A percentile compares a stretch with the other conserved stretches of the same genome.
phyloP scores from a whole-genome alignment of 2,329 filamentous ascomycete species.

The Penicillium thymicola region DNA sequence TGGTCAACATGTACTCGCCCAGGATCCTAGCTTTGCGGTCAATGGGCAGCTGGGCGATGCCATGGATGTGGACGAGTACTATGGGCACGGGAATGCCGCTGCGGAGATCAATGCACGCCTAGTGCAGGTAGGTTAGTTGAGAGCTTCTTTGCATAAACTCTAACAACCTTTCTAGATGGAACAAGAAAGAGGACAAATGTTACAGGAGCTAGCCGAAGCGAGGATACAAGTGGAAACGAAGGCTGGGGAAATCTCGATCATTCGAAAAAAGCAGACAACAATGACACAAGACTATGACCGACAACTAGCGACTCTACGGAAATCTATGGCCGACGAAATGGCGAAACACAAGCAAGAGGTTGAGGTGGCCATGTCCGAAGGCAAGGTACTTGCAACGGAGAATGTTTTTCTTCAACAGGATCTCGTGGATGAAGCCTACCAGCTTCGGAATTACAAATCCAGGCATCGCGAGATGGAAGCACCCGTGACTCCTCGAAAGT shows the following conservation, averaged over 20 bases:
- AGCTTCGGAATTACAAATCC: conserved; percentile 42
- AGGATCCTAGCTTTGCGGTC: conserved; percentile 6
- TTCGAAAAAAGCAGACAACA: conserved; percentile 57
- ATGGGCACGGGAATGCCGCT: conserved; percentile 8
- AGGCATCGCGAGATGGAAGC: conserved; percentile 37
- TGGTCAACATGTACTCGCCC: conserved; percentile 4
- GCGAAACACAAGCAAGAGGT: conserved; percentile 55
- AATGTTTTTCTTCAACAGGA: conserved; percentile 61
- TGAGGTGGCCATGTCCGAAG: conserved; percentile 52
- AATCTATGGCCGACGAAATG: conserved; percentile 52
- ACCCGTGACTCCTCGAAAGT: conserved; percentile 52
- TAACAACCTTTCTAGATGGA: conserved; percentile 30
- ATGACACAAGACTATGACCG: conserved; percentile 53
- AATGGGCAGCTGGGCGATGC: conserved; percentile 14
- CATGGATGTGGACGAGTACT: conserved; percentile 23
- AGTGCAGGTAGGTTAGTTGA: conserved; percentile 26
- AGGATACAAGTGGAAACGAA: conserved; percentile 48
- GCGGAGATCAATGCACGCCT: conserved; percentile 18
- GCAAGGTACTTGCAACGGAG: conserved; percentile 56
- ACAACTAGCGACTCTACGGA: conserved; percentile 52
- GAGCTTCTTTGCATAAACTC: neutral
- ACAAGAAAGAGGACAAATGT: conserved; percentile 40
- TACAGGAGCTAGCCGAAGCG: conserved; percentile 38
- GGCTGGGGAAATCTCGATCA: conserved; percentile 60
- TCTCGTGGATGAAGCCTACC: conserved; percentile 53